These are phyloP conservation scores for Beta lomatogona DNA, from an alignment of 179 eudicot species.

Conservation along the genomic window DNA sequence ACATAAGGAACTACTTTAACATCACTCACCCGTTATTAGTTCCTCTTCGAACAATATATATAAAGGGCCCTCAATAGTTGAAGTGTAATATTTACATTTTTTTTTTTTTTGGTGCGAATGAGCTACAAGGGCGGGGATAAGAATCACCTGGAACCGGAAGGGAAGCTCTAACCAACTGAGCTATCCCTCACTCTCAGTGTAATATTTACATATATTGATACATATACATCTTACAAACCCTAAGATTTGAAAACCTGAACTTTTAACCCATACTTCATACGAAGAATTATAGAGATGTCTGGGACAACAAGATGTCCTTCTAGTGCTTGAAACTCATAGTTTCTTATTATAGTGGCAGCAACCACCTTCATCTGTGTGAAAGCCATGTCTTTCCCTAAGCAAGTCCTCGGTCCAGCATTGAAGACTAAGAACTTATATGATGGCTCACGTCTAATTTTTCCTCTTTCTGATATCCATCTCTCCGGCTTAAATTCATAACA, in stretches of 20 bases:
- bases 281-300: constrained; percentile 31
- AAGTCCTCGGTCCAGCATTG: constrained; percentile 56
- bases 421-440: constrained; percentile 54
- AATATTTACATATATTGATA: too few relatives aligned
- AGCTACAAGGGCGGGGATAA: too few relatives aligned
- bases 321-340: constrained; percentile 35
- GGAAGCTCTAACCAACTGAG: too few relatives aligned
- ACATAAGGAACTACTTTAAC: too few relatives aligned
- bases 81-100: too few relatives aligned
- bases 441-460: constrained; percentile 40
- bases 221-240: too few relatives aligned
- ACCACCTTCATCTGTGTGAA: constrained; percentile 43
- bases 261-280: constrained; percentile 32
- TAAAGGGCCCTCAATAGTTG: too few relatives aligned
- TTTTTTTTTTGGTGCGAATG: too few relatives aligned
- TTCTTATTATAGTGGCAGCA: constrained; percentile 39
- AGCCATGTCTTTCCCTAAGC: constrained; percentile 47
- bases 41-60: too few relatives aligned
- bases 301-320: constrained; percentile 19
- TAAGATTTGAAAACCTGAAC: constrained; percentile 7
- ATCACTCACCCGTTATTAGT: too few relatives aligned
- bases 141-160: too few relatives aligned
- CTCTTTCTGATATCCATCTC: constrained; percentile 49
- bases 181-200: too few relatives aligned
- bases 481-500: constrained; percentile 51